Base-by-base conservation (phyloP, 495 filamentous ascomycete genomes). In the Lasiosphaeria ovina region DNA sequence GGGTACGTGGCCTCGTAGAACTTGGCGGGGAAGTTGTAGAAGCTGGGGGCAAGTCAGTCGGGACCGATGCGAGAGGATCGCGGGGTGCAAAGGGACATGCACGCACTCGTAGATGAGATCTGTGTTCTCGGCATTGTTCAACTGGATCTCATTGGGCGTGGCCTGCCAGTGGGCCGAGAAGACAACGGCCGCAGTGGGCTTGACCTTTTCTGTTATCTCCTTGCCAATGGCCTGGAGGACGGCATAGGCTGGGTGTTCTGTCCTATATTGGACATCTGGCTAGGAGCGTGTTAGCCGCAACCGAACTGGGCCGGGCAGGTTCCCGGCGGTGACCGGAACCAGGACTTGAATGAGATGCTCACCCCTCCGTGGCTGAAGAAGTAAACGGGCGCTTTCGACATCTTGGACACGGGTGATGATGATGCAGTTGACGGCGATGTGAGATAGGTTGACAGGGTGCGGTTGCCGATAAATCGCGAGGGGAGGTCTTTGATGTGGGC, bases 111-210 rank as follows among this genome's bases (percentile, higher is more conserved):
- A 95, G 51, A 95, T 90, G 66, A 95, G 69, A 61, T 89, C 85
- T 1, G 82, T 88, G 58, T 78, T 73, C 63, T 87, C 87, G 4
- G 83, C 86, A 9, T 81, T 84, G 72, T 94, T 94, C 63, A 94
- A 84, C 66, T 89, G 77, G 57, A 95, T 82, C 3, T 74, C 78
- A 65, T 83, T 74, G 36, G 69, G 69, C 1, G 75, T 76, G 31
- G 78, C 82, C 72, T 93, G 87, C 92, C 92, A 95, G 74, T 96
- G 90, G 32, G 90, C 91, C 10, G 89, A 93, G 72, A 96, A 91
- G 11, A 96, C 90, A 10, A 96, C 88, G 12, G 94, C 80, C 14
- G 91, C 92, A 57, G 85, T 86, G 17, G 90, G 90, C 68, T 89
- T 89, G 36, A 93, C 85, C 66, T 87, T 88, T 34, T 85, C 79